Base-by-base conservation (phyloP, 495 filamentous ascomycete species). In the Penicillium canariense region DNA sequence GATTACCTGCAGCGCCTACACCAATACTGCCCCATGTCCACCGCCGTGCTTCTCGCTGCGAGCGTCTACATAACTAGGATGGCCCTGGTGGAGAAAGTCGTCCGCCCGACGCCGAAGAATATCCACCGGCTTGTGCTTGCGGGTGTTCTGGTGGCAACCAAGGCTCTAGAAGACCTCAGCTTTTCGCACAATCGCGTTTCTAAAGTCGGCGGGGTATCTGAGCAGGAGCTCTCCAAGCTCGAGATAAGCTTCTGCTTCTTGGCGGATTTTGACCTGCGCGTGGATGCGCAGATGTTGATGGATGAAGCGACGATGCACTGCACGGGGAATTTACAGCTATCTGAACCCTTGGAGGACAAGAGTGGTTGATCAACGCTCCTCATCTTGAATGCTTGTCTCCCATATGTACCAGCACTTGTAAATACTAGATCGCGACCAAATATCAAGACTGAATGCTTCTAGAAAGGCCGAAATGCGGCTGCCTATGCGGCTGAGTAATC, bases 241-340 rank as follows among this genome's bases (percentile, higher is more conserved):
- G 93, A 97, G 77, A 87, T 97, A 52, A 91, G 87, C 63, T 94
- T 96, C 63, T 96, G 90, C 69, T 94, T 91, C 63, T 59, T 94
- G 54, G 86, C 82, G 12, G 83, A 90, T 40, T 96, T 96, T 63
- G 88, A 92, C 56, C 73, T 96, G 40, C 83, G 84, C 18, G 88
- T 93, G 10, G 80, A 82, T 62, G 76, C 79, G 54, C 79, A 86
- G 47, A 79, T 77, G 63, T 71, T 96, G 36, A 69, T 80, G 36
- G 58, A 70, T 30, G 75, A 82, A 34, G 49, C 44, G 18, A 35
- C 11, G n/a, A 31, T 8, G 18, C 49, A 52, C 23, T 31, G 20
- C 18, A 30, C 35, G 22, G 25, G 17, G 9, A 18, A 46, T 6
- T 48, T 26, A 22, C 17, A 20, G 46, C n/a, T 23, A 22, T 48